These are phyloP conservation scores for Talaromyces sp. DNA, from an alignment of 2,329 filamentous ascomycete species.

Conservation along the genomic window DNA sequence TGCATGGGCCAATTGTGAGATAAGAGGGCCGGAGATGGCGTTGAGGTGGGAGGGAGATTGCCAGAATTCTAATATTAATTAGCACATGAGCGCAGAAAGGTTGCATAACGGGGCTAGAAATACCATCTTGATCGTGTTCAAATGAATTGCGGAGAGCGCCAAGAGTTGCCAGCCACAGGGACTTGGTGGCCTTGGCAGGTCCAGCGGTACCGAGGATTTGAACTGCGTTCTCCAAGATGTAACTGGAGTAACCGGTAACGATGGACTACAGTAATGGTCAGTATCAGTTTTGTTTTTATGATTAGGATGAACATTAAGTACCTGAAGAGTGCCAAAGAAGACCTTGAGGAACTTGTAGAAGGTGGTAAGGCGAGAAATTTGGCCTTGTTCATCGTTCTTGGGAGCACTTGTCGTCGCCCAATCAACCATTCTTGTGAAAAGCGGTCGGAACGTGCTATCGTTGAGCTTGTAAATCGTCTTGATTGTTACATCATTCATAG, in stretches of 20 bases:
- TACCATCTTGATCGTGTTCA: slow-evolving; percentile 81
- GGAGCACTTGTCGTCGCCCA: slow-evolving; percentile 69
- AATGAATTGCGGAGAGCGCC: slow-evolving; percentile 75
- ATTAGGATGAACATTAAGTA: slow-evolving; percentile 26
- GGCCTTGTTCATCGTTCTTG: slow-evolving; percentile 63
- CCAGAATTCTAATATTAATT: slow-evolving; percentile 69
- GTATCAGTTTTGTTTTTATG: not conserved
- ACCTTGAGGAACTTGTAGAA: slow-evolving; percentile 78
- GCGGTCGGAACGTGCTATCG: slow-evolving; percentile 86
- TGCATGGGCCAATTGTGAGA: slow-evolving; percentile 64
- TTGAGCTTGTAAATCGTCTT: slow-evolving; percentile 97
- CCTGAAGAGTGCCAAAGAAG: slow-evolving; percentile 83
- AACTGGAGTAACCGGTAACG: slow-evolving; percentile 87
- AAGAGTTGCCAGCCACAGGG: slow-evolving; percentile 71
- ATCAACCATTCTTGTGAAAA: slow-evolving; percentile 84
- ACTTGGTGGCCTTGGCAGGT: slow-evolving; percentile 52
- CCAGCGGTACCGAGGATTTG: slow-evolving; percentile 56
- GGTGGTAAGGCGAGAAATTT: slow-evolving; percentile 67
- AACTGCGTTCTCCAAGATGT: slow-evolving; percentile 75
- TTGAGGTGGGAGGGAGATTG: slow-evolving; percentile 86
- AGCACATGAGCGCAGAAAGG: not conserved
- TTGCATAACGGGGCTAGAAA: slow-evolving; percentile 9
- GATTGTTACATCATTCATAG: slow-evolving; percentile 71
- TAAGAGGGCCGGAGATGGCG: slow-evolving; percentile 69
- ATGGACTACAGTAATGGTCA: slow-evolving; percentile 62